Conservation (phyloP, 2,329 filamentous ascomycete genomes). For the Seiridium cupressi region DNA sequence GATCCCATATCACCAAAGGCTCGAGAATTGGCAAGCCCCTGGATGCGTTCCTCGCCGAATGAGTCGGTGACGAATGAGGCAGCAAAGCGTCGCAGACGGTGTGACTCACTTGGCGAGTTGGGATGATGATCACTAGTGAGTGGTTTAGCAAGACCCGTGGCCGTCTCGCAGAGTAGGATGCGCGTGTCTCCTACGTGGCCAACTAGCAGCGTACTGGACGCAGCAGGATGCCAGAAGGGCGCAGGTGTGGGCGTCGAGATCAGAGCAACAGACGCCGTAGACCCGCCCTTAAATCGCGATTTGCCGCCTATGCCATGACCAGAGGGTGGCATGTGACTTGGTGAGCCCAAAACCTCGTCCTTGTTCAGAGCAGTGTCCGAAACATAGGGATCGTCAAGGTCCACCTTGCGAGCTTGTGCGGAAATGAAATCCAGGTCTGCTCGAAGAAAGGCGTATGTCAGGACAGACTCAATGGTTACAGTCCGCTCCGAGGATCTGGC, state of each 20-base stretch:
- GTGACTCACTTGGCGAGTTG: conserved; percentile 78
- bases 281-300: conserved; percentile 86
- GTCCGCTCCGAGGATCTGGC: conserved; percentile 34
- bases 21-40: conserved; percentile 88
- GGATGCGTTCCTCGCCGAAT: conserved; percentile 95
- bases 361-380: conserved; percentile 79
- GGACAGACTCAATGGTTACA: conserved; percentile 70
- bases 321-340: conserved; percentile 51
- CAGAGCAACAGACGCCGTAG: conserved; percentile 84
- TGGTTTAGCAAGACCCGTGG: conserved; percentile 75
- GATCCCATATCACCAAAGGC: conserved; percentile 89
- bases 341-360: conserved; percentile 74
- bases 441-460: conserved; percentile 90
- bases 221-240: conserved; percentile 92
- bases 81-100: conserved; percentile 80
- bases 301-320: conserved; percentile 68
- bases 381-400: conserved; percentile 66
- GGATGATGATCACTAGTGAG: conserved; percentile 92
- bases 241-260: conserved; percentile 89
- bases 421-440: conserved; percentile 93
- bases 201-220: conserved; percentile 78
- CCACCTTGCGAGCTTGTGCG: conserved; percentile 81
- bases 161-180: conserved; percentile 83
- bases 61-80: conserved; percentile 87
- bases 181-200: conserved; percentile 94